These are phyloP conservation scores for Hyparrhenia diplandra DNA, from an alignment of 176 grass and related monocot species.

Conservation along the genomic window DNA sequence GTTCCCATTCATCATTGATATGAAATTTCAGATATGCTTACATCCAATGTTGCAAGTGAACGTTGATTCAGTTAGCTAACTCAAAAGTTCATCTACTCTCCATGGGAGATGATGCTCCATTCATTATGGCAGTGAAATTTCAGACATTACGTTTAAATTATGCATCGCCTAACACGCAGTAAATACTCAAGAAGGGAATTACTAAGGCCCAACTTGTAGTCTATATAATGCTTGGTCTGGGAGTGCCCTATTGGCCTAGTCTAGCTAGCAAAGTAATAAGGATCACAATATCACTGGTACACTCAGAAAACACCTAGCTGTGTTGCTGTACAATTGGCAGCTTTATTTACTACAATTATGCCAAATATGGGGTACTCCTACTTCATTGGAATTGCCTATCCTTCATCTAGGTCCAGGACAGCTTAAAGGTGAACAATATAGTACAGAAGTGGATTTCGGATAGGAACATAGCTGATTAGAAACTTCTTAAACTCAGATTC, in stretches of 20 bases:
- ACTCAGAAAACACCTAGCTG: background rate
- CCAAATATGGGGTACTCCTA: background rate
- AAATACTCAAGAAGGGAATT: no score
- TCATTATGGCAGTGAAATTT: no score
- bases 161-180: no score
- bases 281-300: background rate
- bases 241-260: no score
- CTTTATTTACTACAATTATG: conserved; percentile 1
- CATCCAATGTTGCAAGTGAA: background rate
- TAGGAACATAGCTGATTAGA: background rate
- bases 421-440: background rate
- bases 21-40: no score
- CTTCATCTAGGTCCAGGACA: background rate
- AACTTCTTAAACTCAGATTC: background rate
- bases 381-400: background rate
- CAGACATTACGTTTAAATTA: background rate
- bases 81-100: no score
- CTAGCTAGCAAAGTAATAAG: no score
- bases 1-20: no score
- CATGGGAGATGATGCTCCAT: no score
- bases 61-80: no score
- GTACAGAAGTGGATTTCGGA: background rate
- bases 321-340: background rate
- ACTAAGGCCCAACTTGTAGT: no score
- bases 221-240: no score